Percentiles rank a stretch among this genome's conserved stretches.
These are phyloP conservation scores for Chaetothyriales sp. DNA, from an alignment of 2,329 filamentous ascomycete genomes.

Conservation along the genomic window DNA sequence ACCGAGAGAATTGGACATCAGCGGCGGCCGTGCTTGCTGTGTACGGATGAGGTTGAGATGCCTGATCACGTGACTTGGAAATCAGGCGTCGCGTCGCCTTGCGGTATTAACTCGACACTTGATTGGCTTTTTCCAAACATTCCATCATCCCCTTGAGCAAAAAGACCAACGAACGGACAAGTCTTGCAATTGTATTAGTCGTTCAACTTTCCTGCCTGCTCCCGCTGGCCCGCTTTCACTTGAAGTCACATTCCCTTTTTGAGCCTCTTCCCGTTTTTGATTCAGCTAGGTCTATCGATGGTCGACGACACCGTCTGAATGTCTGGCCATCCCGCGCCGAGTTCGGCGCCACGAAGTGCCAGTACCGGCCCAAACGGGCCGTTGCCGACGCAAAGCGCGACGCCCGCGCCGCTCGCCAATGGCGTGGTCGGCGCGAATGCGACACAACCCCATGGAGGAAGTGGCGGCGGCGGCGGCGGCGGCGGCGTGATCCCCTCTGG, in stretches of 20 bases:
- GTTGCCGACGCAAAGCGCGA: constrained; percentile 18
- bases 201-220: too few relatives aligned
- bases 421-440: constrained; percentile 14
- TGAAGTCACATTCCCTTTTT: neutral
- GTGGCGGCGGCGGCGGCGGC: neutral
- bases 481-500: constrained; percentile 7
- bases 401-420: constrained; percentile 18
- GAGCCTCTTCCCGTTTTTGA: neutral
- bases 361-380: constrained; percentile 37
- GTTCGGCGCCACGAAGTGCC: constrained; percentile 35
- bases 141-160: too few relatives aligned
- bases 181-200: too few relatives aligned
- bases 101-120: too few relatives aligned
- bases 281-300: neutral
- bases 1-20: too few relatives aligned
- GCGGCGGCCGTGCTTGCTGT: too few relatives aligned
- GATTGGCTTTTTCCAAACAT: too few relatives aligned
- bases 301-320: constrained; percentile 20
- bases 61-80: neutral
- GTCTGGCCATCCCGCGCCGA: constrained; percentile 34
- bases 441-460: neutral
- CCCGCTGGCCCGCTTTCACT: too few relatives aligned
- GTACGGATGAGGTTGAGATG: too few relatives aligned
- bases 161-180: too few relatives aligned
- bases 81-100: constrained; percentile 1